phyloP scores from a whole-genome alignment of 805 yeast genomes.

The Spencermartinsiella europaea region DNA sequence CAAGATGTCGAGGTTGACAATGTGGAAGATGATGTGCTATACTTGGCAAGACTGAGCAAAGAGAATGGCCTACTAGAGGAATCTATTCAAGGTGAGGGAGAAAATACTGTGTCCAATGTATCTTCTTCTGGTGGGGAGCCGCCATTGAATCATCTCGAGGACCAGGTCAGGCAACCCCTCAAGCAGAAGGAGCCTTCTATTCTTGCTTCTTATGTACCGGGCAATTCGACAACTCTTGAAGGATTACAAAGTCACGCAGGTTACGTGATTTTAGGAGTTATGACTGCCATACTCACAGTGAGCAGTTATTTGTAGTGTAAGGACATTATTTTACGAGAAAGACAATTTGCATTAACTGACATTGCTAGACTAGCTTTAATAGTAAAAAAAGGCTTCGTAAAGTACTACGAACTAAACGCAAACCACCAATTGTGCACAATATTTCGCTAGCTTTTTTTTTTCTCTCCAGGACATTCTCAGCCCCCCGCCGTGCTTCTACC shows the following conservation, averaged over 20 bases:
- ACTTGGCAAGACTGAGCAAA: constrained; percentile 3
- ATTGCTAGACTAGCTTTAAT: too few species aligned
- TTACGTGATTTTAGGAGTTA: neutral
- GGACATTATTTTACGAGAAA: too few species aligned
- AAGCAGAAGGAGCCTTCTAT: neutral
- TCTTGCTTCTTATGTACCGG: neutral
- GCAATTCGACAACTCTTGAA: neutral
- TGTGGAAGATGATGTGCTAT: constrained; percentile 22
- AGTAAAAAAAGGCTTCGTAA: too few species aligned
- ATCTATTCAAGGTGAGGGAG: too few species aligned
- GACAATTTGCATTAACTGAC: too few species aligned
- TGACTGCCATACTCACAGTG: neutral
- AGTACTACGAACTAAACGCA: too few species aligned
- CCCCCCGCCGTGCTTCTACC: too few species aligned
- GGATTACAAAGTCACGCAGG: neutral
- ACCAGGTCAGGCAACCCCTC: neutral
- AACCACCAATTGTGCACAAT: too few species aligned
- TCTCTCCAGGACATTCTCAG: too few species aligned
- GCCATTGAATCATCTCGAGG: neutral
- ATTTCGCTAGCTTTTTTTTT: too few species aligned
- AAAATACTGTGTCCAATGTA: too few species aligned
- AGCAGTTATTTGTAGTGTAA: neutral
- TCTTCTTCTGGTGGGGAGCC: too few species aligned
- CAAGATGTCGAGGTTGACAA: constrained; percentile 70
- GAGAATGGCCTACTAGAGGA: neutral